Evolutionary conservation across 129 eudicot species (phyloP), one percentile per base, ranked within the genome.

Genomic region (Saposhnikovia divaricata): DNA sequence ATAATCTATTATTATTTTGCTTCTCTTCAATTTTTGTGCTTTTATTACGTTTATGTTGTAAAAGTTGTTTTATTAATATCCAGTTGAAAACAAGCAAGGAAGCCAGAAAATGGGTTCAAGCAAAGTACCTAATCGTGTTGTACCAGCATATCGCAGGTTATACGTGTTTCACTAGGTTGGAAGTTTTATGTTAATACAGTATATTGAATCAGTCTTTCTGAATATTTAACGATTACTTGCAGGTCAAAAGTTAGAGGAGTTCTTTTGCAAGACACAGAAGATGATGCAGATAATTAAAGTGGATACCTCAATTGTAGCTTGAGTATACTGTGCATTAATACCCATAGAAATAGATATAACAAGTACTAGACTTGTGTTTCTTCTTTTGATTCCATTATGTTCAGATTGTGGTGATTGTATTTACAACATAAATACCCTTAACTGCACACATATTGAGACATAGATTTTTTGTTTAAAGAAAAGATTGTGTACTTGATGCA

Each of bases 121-220:
- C 34, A 93, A 88, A 82, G 91, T 78, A 9, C 4, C 89, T 10
- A 89, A 88, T 18, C 98, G 98, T 31, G 91, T 91, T 59, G 95
- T 91, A 76, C 98, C 98, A 57, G 92, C 95, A 69, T 79, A 86
- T 75, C 97, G 97, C 90, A 91, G 98, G 98, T 91, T 74, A 77
- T 68, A 68, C 3, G 21, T 68, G 42, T 68, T 15, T 61, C 9
- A 31, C 21, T 14, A 12, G 7, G 15, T 68, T 68, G 42, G 7
- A 68, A 28, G 9, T 38, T 8, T 3, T 71, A 71, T 42, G 48
- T 43, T 9, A 11, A 68, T 42, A 34, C 37, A 34, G 37, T 34
- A n/a, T 73, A 73, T 73, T 21, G 5, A 44, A 9, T 72, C 10
- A 40, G 38, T 42, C 55, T 0, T 73, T 43, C 77, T 44, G 4